phyloP scores from a whole-genome alignment of 805 yeast species.

The Nakazawaea anatomiae region DNA sequence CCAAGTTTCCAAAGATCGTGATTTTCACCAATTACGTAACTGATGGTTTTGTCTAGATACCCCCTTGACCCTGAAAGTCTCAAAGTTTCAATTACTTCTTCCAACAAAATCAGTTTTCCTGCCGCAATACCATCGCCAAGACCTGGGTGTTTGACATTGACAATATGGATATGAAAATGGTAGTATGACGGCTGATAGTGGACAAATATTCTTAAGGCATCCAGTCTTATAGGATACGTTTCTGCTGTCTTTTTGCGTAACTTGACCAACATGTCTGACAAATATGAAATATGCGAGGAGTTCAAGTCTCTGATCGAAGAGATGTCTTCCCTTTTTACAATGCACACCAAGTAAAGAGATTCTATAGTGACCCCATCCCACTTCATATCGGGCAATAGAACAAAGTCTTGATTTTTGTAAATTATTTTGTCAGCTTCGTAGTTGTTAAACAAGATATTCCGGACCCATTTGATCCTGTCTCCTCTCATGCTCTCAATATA shows the following conservation, averaged over 20 bases:
- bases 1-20: conserved; percentile 63
- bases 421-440: conserved; percentile 83
- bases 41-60: conserved; percentile 48
- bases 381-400: conserved; percentile 89
- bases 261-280: conserved; percentile 39
- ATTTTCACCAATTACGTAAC: conserved; percentile 68
- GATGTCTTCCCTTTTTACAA: conserved; percentile 65
- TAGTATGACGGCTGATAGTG: conserved; percentile 97
- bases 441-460: conserved; percentile 73
- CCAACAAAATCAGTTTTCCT: conserved; percentile 80
- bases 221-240: conserved; percentile 39
- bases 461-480: conserved; percentile 82
- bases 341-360: conserved; percentile 70
- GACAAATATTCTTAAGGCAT: conserved; percentile 68
- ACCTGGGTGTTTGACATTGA: conserved; percentile 65
- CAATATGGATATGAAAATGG: conserved; percentile 91
- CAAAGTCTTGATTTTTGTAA: conserved; percentile 60
- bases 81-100: conserved; percentile 74
- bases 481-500: conserved; percentile 75
- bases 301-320: conserved; percentile 72
- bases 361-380: conserved; percentile 80
- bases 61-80: conserved; percentile 49
- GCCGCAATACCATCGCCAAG: conserved; percentile 59
- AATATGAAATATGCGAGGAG: conserved; percentile 49
- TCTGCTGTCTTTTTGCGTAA: conserved; percentile 42